phyloP scores from a whole-genome alignment of 306 rosid genomes.

The Albizia julibrissin region DNA sequence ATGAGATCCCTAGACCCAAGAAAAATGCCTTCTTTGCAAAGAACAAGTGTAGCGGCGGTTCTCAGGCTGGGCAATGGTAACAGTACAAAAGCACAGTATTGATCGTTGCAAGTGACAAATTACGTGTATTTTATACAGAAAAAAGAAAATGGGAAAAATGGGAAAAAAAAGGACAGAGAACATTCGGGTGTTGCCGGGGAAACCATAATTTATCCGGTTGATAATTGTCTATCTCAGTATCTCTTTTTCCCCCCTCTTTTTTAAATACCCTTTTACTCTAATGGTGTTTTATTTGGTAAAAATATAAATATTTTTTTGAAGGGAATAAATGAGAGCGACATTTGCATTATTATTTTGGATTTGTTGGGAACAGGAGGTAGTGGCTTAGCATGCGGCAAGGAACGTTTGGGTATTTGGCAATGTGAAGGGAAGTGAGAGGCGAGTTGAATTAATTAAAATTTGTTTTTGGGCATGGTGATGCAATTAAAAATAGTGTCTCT shows the following conservation, averaged over 20 bases:
- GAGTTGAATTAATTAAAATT: neutral
- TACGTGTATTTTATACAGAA: constrained; percentile 10
- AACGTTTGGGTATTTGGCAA: no score
- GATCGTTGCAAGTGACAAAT: constrained; percentile 24
- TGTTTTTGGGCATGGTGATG: neutral
- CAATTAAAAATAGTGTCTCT: neutral
- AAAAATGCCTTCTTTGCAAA: constrained; percentile 70
- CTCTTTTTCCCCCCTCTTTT: no score
- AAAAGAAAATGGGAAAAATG: neutral
- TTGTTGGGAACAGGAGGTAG: neutral
- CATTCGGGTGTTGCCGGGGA: constrained; percentile 26
- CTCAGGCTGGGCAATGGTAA: constrained; percentile 95
- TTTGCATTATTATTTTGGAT: neutral
- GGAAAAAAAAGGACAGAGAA: neutral
- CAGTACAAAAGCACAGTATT: neutral
- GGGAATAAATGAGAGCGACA: neutral
- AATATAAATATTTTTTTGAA: neutral
- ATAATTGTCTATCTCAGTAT: neutral
- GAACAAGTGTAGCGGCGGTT: constrained; percentile 82
- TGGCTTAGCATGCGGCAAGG: neutral
- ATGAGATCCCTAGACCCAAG: constrained; percentile 92
- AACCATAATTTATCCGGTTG: neutral
- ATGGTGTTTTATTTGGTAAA: neutral
- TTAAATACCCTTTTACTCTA: neutral
- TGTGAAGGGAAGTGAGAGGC: neutral